phyloP scores from a whole-genome alignment of 805 yeast genomes.

The Komagataella pastoris region DNA sequence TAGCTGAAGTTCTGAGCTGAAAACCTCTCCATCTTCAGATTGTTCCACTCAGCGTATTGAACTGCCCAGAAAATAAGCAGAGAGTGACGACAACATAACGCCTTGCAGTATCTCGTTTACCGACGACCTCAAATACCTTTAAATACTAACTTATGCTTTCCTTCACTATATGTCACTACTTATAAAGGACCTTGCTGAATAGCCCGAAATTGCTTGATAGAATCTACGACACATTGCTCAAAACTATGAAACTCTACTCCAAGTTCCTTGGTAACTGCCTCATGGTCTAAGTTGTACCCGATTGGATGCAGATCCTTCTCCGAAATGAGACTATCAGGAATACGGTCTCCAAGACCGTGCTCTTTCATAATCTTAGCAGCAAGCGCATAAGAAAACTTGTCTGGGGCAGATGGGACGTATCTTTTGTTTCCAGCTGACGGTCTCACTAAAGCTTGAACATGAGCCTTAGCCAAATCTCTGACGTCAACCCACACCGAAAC shows the following conservation, averaged over 20 bases:
- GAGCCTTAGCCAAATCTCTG: slow-evolving; percentile 21
- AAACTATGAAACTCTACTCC: slow-evolving; percentile 25
- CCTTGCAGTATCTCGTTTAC: background rate
- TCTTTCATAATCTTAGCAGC: slow-evolving; percentile 16
- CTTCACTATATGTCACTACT: background rate
- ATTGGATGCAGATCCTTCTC: slow-evolving; percentile 8
- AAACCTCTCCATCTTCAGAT: background rate
- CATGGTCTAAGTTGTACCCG: slow-evolving; percentile 17
- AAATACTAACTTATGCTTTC: background rate
- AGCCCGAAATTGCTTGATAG: slow-evolving; percentile 22
- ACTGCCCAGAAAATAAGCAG: background rate
- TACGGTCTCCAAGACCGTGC: slow-evolving; percentile 9
- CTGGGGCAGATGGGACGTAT: slow-evolving; percentile 15
- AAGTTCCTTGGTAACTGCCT: slow-evolving; percentile 21
- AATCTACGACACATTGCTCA: slow-evolving; percentile 26
- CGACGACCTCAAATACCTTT: background rate
- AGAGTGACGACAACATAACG: background rate
- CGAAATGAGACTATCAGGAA: slow-evolving; percentile 6
- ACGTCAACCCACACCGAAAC: slow-evolving; percentile 20
- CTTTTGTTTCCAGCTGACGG: slow-evolving; percentile 12
- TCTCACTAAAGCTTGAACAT: slow-evolving; percentile 13
- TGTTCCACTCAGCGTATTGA: background rate
- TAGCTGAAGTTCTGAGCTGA: background rate
- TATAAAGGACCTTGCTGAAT: background rate
- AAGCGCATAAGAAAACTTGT: slow-evolving; percentile 16